Base-by-base conservation (phyloP, 257 asterid species). In the Cruciata laevipes region DNA sequence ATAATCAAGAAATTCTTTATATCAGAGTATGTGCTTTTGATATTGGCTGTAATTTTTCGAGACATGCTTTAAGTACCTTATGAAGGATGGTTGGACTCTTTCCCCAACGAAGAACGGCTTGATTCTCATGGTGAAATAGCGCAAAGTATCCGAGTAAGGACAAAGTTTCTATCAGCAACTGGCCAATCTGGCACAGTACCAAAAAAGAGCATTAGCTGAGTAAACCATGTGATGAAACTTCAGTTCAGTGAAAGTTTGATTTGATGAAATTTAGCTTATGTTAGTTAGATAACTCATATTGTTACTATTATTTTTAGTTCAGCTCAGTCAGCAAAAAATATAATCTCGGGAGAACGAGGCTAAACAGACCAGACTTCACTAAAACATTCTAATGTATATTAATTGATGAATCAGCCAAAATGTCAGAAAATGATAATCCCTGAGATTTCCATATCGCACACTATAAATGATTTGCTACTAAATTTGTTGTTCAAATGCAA, bases 71-170 rank as follows among this genome's bases (percentile, higher is more conserved):
- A 70, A 76, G 68, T 66, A 90, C 99, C 95, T 93, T 93, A 82
- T 93, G 99, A 76, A 93, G 99, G 81, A 93, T 93, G 42, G 99
- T 88, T 57, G 97, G 99, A 79, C 96, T 85, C 88, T 93, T 93
- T 79, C 99, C 99, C 99, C 99, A 93, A 61, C 92, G 95, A 68
- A 93, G 95, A 42, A 93, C 99, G 32, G 95, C 97, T 83, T 93
- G 99, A 70, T 93, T 93, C 79, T 85, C 95, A 2, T 81, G 81
- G 70, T 93, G 99, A 80, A 93, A 90, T 68, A 90, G 72, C 16
- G 99, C 81, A 66, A 93, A 93, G 79, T 88, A 90, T 74, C 99
- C 96, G 63, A 93, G 97, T 70, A 93, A 92, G 10, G 90, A 85
- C 78, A 86, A 62, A 60, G 96, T 84, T 79, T 93, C 99, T 60